A percentile compares a stretch with the other conserved stretches of the same genome.
These are phyloP conservation scores for Entomortierella beljakovae DNA, from an alignment of 192 early-diverging fungal genomes.

Conservation along the genomic window DNA sequence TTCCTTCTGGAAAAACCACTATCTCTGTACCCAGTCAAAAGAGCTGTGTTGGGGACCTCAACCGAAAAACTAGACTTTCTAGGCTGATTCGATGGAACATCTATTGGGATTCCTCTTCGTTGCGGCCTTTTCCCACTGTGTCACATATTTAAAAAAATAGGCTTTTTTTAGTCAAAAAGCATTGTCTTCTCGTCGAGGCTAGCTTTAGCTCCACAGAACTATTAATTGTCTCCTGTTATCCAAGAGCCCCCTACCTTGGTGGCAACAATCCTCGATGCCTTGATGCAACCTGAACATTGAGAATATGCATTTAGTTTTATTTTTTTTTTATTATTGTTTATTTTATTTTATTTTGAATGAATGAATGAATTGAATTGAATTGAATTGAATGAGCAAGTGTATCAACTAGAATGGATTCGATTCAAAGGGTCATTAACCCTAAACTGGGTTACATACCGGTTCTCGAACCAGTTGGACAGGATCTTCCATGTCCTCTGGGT, in stretches of 20 bases:
- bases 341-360: too few species aligned
- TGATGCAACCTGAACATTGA: too few species aligned
- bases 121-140: conserved; percentile 1
- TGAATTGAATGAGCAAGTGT: neutral
- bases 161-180: neutral
- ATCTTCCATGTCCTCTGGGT: conserved; percentile 14
- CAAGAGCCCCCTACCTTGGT: neutral
- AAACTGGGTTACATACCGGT: conserved; percentile 1
- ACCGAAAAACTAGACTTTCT: conserved; percentile 8
- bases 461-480: conserved; percentile 14
- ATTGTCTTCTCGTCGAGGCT: too few species aligned
- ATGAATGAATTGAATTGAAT: neutral
- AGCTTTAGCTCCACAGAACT: too few species aligned
- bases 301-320: too few species aligned
- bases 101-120: conserved; percentile 37
- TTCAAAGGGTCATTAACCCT: too few species aligned
- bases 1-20: conserved; percentile 7
- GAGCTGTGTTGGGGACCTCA: conserved; percentile 1
- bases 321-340: too few species aligned
- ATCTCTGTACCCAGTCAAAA: conserved; percentile 28
- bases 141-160: neutral
- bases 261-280: neutral
- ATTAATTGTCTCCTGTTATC: neutral
- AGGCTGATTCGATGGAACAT: conserved; percentile 21
- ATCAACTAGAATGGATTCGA: too few species aligned